Conservation (phyloP, 2,329 filamentous ascomycete genomes). For the Ascomycota sp. region DNA sequence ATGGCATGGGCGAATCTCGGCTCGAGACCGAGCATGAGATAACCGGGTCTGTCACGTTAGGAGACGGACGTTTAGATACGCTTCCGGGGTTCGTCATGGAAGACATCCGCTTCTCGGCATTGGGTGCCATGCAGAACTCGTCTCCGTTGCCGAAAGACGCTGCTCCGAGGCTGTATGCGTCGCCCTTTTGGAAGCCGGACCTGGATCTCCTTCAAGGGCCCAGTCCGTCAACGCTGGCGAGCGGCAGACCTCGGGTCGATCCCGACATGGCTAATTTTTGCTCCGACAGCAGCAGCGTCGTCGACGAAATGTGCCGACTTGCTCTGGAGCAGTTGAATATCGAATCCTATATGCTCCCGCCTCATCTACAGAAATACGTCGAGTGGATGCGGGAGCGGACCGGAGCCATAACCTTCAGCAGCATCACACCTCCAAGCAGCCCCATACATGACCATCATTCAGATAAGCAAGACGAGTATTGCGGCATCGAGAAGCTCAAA, state of each 20-base stretch:
- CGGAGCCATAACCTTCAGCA: background rate
- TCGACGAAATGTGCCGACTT: background rate
- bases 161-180: background rate
- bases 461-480: background rate
- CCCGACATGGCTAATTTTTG: no score
- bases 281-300: background rate
- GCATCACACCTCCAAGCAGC: background rate
- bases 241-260: background rate
- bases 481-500: background rate
- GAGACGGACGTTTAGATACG: background rate
- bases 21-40: background rate
- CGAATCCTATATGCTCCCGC: background rate
- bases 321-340: background rate
- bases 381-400: background rate
- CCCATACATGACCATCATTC: background rate
- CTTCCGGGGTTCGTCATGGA: slow-evolving; percentile 1
- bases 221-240: background rate
- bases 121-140: background rate
- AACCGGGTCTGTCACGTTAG: background rate
- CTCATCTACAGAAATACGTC: slow-evolving; percentile 1
- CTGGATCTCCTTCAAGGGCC: background rate
- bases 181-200: slow-evolving; percentile 1
- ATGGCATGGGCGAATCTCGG: background rate
- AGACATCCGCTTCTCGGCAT: background rate
- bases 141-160: background rate